Conservation (phyloP, 441 rosid genomes). For the Geranium incanum region DNA sequence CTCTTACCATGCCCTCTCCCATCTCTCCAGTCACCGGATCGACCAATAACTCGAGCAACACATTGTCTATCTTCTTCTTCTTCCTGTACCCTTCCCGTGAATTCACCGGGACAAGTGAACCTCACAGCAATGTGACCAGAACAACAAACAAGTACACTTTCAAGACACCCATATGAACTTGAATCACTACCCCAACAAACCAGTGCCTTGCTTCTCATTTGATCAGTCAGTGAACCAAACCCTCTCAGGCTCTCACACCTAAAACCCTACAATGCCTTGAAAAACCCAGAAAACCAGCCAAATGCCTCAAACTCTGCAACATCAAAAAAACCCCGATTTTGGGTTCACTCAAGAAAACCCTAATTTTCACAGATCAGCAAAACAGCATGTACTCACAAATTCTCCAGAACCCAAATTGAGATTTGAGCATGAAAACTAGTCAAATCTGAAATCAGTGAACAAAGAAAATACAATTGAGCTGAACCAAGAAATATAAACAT, state of each 20-base stretch:
- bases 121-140: conserved; percentile 49
- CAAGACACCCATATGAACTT: conserved; percentile 38
- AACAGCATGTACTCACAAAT: not conserved
- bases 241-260: not conserved
- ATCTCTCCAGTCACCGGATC: conserved; percentile 46
- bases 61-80: conserved; percentile 29
- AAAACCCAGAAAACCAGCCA: conserved; percentile 20
- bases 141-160: conserved; percentile 31
- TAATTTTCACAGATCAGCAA: conserved; percentile 1
- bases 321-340: conserved; percentile 13
- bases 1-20: conserved; percentile 45
- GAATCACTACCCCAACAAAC: conserved; percentile 31
- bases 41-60: conserved; percentile 31
- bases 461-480: conserved; percentile 24
- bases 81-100: conserved; percentile 23
- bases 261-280: conserved; percentile 15
- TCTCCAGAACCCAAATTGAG: too few species aligned
- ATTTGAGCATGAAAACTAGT: too few species aligned
- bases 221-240: conserved; percentile 22
- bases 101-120: conserved; percentile 33
- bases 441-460: conserved; percentile 20
- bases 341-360: conserved; percentile 3
- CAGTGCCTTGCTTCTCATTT: conserved; percentile 40
- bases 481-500: conserved; percentile 1
- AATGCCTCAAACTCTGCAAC: conserved; percentile 22